Evolutionary conservation across 176 grass and related monocot genomes (phyloP).

Genomic region (Aegilops longissima): DNA sequence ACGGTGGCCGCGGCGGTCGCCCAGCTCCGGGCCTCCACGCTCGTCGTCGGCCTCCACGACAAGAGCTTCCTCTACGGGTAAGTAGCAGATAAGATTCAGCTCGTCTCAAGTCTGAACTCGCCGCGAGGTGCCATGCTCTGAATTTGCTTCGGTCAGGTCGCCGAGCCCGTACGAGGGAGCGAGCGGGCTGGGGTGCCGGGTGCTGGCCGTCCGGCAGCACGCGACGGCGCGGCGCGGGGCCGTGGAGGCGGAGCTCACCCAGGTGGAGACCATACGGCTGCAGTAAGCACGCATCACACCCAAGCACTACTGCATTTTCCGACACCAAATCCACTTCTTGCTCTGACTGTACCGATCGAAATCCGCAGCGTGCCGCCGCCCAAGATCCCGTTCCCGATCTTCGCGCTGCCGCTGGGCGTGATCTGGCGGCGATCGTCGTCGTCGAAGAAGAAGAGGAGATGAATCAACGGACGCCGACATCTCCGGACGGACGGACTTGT

Average conservation of each 20-base stretch:
- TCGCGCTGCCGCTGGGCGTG: conserved; percentile 53
- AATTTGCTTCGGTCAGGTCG: conserved; percentile 25
- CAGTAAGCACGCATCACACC: conserved; percentile 35
- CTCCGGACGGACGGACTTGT: too few species aligned
- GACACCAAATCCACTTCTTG: not conserved
- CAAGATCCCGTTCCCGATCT: conserved; percentile 79
- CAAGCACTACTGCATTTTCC: not conserved
- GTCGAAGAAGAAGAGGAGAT: conserved; percentile 39
- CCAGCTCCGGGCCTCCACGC: conserved; percentile 65
- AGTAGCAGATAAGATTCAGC: too few species aligned
- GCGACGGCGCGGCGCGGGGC: conserved; percentile 37
- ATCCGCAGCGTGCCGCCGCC: conserved; percentile 46
- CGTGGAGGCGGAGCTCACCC: conserved; percentile 77
- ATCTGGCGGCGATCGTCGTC: conserved; percentile 56
- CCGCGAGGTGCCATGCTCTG: not conserved
- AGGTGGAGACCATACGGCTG: conserved; percentile 69
- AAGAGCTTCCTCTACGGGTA: conserved; percentile 86
- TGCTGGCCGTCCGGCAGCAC: conserved; percentile 71
- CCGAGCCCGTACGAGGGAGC: conserved; percentile 30
- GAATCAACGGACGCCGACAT: not conserved
- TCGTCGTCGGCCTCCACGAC: conserved; percentile 85
- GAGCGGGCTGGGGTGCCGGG: conserved; percentile 67
- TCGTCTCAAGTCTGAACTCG: not conserved
- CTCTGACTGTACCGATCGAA: not conserved
- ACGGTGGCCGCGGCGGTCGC: conserved; percentile 63